phyloP scores from a whole-genome alignment of 1,139 yeast genomes.

The Pichia sp. region DNA sequence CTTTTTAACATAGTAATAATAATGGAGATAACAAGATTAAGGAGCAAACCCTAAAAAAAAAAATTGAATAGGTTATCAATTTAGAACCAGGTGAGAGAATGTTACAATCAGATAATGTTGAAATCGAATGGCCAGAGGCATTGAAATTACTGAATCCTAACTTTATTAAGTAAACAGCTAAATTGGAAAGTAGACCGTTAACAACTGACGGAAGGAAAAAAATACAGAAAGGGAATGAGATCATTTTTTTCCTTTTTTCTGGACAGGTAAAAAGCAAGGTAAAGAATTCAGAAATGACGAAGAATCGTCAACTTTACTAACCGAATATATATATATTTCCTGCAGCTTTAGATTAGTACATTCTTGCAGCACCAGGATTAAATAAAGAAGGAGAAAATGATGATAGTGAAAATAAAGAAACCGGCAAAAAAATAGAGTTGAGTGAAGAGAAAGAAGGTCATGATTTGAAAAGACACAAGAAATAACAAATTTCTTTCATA shows the following conservation, averaged over 20 bases:
- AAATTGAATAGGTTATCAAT: conserved; percentile 34
- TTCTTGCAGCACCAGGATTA: conserved; percentile 54
- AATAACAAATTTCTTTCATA: not conserved
- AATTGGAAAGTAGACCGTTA: conserved; percentile 10
- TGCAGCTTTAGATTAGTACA: conserved; percentile 63
- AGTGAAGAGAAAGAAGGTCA: conserved; percentile 36
- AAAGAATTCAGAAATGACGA: conserved; percentile 70
- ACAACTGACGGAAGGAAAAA: conserved; percentile 43
- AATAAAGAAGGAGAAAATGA: conserved; percentile 35
- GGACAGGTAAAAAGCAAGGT: conserved; percentile 71
- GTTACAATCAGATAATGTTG: conserved; percentile 39
- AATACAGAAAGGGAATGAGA: conserved; percentile 62
- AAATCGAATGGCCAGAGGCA: conserved; percentile 52
- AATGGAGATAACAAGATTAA: conserved; percentile 29
- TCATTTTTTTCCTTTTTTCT: conserved; percentile 68
- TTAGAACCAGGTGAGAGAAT: conserved; percentile 45
- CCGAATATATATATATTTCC: conserved; percentile 56
- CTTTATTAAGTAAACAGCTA: conserved; percentile 33
- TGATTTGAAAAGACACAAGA: conserved; percentile 9
- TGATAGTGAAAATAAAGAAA: conserved; percentile 35
- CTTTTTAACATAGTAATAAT: conserved; percentile 33
- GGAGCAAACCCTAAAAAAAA: conserved; percentile 46
- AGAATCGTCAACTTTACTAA: conserved; percentile 53
- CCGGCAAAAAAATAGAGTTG: conserved; percentile 49
- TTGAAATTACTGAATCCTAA: conserved; percentile 46